These are phyloP conservation scores for Fusarium illudens DNA, from an alignment of 2,329 filamentous ascomycete species.

Conservation along the genomic window DNA sequence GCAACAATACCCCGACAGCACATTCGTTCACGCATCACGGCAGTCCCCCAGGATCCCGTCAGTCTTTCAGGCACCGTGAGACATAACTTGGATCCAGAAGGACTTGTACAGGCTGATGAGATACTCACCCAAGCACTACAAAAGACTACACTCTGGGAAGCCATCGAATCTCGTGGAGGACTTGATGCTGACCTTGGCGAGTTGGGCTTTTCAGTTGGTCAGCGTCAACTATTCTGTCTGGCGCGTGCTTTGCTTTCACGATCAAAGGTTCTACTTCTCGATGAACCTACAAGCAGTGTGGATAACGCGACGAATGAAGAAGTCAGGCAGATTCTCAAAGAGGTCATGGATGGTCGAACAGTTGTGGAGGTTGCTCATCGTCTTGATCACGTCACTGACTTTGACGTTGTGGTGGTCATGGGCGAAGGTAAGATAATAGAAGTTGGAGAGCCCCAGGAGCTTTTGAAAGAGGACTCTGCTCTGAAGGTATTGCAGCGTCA, in stretches of 20 bases:
- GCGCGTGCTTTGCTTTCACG: constrained; percentile 53
- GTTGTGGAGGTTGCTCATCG: constrained; percentile 45
- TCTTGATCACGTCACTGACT: constrained; percentile 40
- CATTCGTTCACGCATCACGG: constrained; percentile 54
- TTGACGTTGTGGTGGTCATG: constrained; percentile 44
- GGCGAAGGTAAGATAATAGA: constrained; percentile 40
- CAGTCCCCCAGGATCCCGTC: constrained; percentile 60
- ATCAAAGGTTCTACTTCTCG: constrained; percentile 44
- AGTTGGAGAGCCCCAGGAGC: constrained; percentile 35
- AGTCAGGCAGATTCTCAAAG: constrained; percentile 32
- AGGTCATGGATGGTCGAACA: constrained; percentile 38
- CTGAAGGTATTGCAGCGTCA: not conserved
- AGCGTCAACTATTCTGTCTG: constrained; percentile 58
- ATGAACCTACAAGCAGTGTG: constrained; percentile 47
- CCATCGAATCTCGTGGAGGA: constrained; percentile 49
- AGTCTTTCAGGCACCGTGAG: constrained; percentile 56
- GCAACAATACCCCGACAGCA: constrained; percentile 50
- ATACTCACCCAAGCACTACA: constrained; percentile 53
- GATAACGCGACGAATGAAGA: constrained; percentile 42
- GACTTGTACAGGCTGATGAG: constrained; percentile 45
- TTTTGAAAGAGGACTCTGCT: constrained; percentile 26
- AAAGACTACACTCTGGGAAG: constrained; percentile 53
- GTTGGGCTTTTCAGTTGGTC: constrained; percentile 52
- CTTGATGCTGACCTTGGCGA: constrained; percentile 48
- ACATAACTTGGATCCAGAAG: constrained; percentile 56